Conservation (phyloP, 2,329 filamentous ascomycete species). For the Trichoderma arundinaceum region DNA sequence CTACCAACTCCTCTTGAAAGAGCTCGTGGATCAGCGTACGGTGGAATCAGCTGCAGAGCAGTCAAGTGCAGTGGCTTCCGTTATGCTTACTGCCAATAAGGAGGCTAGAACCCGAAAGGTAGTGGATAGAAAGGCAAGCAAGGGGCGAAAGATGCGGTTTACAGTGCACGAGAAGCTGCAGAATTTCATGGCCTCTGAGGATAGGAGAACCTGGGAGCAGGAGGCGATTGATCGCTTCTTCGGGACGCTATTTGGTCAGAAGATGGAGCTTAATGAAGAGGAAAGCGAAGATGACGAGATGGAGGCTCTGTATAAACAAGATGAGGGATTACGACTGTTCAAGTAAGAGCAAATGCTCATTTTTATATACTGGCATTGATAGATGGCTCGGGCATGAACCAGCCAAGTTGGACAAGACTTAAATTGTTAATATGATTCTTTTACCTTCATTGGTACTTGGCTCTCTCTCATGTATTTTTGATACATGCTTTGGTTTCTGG, state of each 20-base stretch:
- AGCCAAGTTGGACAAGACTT: constrained; percentile 1
- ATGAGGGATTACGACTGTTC: constrained; percentile 61
- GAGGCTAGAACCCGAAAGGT: constrained; percentile 81
- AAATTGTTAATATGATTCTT: not conserved
- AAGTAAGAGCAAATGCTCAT: constrained; percentile 31
- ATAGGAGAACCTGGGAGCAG: constrained; percentile 79
- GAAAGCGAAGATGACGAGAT: constrained; percentile 57
- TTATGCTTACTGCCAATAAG: constrained; percentile 70
- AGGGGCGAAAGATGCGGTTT: constrained; percentile 91
- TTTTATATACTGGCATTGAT: constrained; percentile 7
- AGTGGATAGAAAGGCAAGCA: constrained; percentile 93
- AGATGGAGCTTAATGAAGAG: constrained; percentile 67
- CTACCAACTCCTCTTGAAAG: constrained; percentile 90
- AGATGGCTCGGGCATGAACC: not conserved
- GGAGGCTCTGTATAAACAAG: constrained; percentile 59
- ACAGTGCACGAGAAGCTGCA: constrained; percentile 96
- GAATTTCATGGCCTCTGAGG: constrained; percentile 96
- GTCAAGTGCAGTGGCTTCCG: constrained; percentile 55
- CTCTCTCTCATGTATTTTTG: too few species aligned
- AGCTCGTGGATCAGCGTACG: constrained; percentile 88
- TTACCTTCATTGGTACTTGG: not conserved
- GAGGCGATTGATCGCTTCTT: constrained; percentile 80
- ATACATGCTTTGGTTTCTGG: not conserved
- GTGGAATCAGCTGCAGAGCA: constrained; percentile 64
- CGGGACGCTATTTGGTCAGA: constrained; percentile 74